Conservation (phyloP, 495 filamentous ascomycete genomes). For the Ascodesmis nigricans region DNA sequence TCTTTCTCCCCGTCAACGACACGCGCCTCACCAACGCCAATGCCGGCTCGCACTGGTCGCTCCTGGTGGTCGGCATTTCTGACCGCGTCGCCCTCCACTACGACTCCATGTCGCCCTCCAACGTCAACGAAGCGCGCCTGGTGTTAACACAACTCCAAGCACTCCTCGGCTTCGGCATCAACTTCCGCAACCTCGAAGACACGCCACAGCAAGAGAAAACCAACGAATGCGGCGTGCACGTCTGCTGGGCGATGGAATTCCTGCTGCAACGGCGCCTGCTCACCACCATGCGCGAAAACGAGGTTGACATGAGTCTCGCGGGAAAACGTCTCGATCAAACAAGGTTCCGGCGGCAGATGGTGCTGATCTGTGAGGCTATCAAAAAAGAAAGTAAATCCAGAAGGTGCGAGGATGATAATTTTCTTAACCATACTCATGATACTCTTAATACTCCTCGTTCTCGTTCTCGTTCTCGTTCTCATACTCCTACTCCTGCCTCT, state of each 20-base stretch:
- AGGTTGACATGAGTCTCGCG: constrained; percentile 82
- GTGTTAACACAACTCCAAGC: constrained; percentile 38
- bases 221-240: constrained; percentile 87
- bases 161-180: constrained; percentile 41
- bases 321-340: constrained; percentile 55
- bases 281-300: constrained; percentile 46
- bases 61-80: constrained; percentile 69
- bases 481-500: too few species aligned
- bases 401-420: too few species aligned
- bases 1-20: constrained; percentile 95
- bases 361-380: constrained; percentile 32
- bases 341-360: constrained; percentile 64
- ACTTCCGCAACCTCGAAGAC: constrained; percentile 58
- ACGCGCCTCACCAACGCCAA: constrained; percentile 52
- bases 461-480: too few species aligned
- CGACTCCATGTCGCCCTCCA: constrained; percentile 61
- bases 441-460: too few species aligned
- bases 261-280: constrained; percentile 67
- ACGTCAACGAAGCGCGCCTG: constrained; percentile 45
- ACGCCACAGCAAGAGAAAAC: constrained; percentile 80
- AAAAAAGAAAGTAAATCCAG: constrained; percentile 17
- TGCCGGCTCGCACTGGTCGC: constrained; percentile 84
- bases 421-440: too few species aligned
- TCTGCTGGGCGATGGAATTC: constrained; percentile 81
- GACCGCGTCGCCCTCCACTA: constrained; percentile 93